phyloP scores from a whole-genome alignment of 2,329 filamentous ascomycete genomes.

The Exophiala sideris region DNA sequence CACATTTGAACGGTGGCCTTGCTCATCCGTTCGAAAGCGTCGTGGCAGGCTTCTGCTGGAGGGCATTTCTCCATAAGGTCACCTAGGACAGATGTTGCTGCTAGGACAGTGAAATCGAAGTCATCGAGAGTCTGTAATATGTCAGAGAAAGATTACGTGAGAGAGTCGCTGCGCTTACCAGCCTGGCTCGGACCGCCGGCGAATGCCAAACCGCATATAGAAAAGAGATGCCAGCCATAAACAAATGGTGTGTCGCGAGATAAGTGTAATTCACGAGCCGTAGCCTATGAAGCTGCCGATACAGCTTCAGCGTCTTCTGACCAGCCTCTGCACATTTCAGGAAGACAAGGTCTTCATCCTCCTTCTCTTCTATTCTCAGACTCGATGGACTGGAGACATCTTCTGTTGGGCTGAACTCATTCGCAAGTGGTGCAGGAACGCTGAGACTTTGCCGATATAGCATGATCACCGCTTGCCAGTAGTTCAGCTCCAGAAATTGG shows the following conservation, averaged over 20 bases:
- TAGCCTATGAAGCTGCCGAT: constrained; percentile 81
- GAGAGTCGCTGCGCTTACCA: constrained; percentile 58
- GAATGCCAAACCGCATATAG: constrained; percentile 98
- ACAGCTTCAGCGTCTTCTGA: constrained; percentile 85
- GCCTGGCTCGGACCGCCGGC: constrained; percentile 74
- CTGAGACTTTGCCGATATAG: constrained; percentile 87
- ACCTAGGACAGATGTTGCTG: constrained; percentile 85
- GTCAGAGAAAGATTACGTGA: constrained; percentile 13
- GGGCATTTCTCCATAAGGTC: constrained; percentile 94
- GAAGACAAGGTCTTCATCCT: constrained; percentile 86
- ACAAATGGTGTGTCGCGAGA: constrained; percentile 89
- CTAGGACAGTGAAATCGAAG: constrained; percentile 93
- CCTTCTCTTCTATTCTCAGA: constrained; percentile 44
- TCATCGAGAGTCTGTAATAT: constrained; percentile 71
- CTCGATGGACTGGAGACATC: constrained; percentile 57
- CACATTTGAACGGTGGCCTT: constrained; percentile 96
- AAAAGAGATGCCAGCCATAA: constrained; percentile 95
- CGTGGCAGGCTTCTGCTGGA: constrained; percentile 87
- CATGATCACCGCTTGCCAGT: constrained; percentile 97
- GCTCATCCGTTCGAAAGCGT: constrained; percentile 91
- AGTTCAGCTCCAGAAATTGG: constrained; percentile 90
- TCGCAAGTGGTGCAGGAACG: constrained; percentile 78
- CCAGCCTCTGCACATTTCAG: constrained; percentile 93
- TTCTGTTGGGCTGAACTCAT: constrained; percentile 63
- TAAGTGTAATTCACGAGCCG: constrained; percentile 95